Evolutionary conservation across 306 rosid species (phyloP), one percentile per base, ranked within the genome.

Genomic region (Dalbergia cochinchinensis): DNA sequence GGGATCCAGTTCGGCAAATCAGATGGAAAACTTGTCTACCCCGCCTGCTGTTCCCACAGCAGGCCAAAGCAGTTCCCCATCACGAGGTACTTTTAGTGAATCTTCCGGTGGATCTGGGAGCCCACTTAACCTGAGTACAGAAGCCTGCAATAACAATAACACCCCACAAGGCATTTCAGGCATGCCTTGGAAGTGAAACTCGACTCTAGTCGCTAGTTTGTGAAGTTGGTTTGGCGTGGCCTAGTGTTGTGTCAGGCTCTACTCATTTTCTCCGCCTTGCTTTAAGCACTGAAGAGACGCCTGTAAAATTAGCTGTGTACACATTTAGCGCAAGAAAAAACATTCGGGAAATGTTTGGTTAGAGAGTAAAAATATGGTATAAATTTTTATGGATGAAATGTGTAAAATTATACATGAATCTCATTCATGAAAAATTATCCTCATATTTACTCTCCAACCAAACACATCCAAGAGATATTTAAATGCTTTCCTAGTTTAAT

Each of bases 151-250:
- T 80, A 83, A 88, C 86, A 84, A 34, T 67, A 88, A 85, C 61
- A 85, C 85, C 22, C 83, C 85, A 5, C 90, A 72, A 62, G 86
- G 87, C 80, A 82, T 89, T 84, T 37, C 87, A 18, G 78, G 85
- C 82, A 70, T 89, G 80, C 78, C 87, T 6, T 92, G 95, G 97
- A 90, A 90, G 80, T 89, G 79, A 83, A 87, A 53, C 18, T 70
- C 35, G 0, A 12, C 9, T 71, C 37, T 47, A 33, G 50, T 84
- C 34, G 35, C 82, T 71, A 44, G 66, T 71, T 83, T 78, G 66
- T 78, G 87, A 53, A 19, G 85, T 79, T 61, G 82, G 82, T 50
- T 47, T 42, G 55, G 69, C 3, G 8, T 53, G 80, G 64, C 45
- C 4, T 34, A 8, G 47, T 45, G 22, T 65, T 11, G 18, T 10